These are phyloP conservation scores for Poa pratensis DNA, from an alignment of 176 grass and related monocot genomes.

Conservation along the genomic window DNA sequence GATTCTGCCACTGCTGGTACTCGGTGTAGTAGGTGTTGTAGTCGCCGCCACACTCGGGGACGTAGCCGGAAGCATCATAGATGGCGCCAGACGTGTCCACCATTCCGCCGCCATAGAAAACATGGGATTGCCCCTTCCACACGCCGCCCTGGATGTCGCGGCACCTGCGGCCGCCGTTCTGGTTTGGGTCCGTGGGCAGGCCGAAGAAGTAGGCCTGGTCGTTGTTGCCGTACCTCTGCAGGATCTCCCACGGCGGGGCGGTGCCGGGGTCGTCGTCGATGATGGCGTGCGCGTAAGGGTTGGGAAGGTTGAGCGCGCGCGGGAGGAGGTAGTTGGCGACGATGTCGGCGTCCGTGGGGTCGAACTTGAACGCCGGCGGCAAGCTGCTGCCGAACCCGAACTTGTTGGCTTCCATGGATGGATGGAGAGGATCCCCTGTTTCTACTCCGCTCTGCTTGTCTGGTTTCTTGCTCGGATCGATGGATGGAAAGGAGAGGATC, in stretches of 20 bases:
- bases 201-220: conserved; percentile 38
- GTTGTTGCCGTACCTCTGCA: not conserved
- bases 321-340: conserved; percentile 33
- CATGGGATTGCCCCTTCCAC: conserved; percentile 10
- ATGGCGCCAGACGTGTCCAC: not conserved
- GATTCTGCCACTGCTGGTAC: not conserved
- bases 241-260: conserved; percentile 39
- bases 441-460: not conserved
- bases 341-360: conserved; percentile 33
- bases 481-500: no score
- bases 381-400: not conserved
- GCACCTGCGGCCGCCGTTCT: not conserved
- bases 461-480: not conserved
- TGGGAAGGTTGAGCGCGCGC: not conserved
- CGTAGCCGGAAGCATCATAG: not conserved
- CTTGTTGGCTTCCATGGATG: conserved; percentile 33
- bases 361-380: conserved; percentile 24
- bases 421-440: not conserved
- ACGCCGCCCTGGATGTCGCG: not conserved
- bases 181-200: not conserved
- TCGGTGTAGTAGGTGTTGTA: not conserved
- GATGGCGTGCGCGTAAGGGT: not conserved
- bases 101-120: not conserved
- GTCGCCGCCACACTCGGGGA: not conserved
- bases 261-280: conserved; percentile 4